Percentiles rank a stretch among this genome's conserved stretches.
Conservation (phyloP, 192 early-diverging fungal genomes). For the Linnemannia exigua region DNA sequence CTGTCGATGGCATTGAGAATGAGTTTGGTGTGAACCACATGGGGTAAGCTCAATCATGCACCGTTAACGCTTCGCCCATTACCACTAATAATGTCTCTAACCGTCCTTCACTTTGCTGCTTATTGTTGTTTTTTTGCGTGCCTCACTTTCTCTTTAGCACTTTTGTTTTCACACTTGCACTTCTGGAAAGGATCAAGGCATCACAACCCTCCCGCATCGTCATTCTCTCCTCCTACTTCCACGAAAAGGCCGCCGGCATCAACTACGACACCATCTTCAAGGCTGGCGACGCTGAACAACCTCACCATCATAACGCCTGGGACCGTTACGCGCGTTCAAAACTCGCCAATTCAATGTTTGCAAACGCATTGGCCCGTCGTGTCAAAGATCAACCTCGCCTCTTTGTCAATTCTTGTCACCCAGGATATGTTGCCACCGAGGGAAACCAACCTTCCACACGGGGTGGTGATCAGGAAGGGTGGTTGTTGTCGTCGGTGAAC, state of each 20-base stretch:
- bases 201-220: constrained; percentile 57
- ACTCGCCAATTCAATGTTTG: constrained; percentile 64
- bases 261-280: constrained; percentile 58
- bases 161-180: constrained; percentile 36
- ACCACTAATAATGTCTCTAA: no score
- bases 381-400: constrained; percentile 26
- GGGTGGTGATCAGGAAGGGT: not conserved
- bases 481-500: not conserved
- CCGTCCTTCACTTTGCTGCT: no score
- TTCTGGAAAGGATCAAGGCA: constrained; percentile 45
- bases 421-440: constrained; percentile 21
- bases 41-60: constrained; percentile 22
- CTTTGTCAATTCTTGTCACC: constrained; percentile 35
- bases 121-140: no score
- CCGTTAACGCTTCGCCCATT: no score
- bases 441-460: not conserved
- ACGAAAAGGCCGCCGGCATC: constrained; percentile 24
- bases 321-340: constrained; percentile 62
- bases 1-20: constrained; percentile 45
- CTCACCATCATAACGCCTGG: constrained; percentile 20
- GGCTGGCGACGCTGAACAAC: constrained; percentile 29
- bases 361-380: constrained; percentile 54
- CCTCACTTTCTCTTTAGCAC: not conserved
- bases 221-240: constrained; percentile 7
- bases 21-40: constrained; percentile 62